Base-by-base conservation (phyloP, 495 filamentous ascomycete species). In the Haplographium delicatum region DNA sequence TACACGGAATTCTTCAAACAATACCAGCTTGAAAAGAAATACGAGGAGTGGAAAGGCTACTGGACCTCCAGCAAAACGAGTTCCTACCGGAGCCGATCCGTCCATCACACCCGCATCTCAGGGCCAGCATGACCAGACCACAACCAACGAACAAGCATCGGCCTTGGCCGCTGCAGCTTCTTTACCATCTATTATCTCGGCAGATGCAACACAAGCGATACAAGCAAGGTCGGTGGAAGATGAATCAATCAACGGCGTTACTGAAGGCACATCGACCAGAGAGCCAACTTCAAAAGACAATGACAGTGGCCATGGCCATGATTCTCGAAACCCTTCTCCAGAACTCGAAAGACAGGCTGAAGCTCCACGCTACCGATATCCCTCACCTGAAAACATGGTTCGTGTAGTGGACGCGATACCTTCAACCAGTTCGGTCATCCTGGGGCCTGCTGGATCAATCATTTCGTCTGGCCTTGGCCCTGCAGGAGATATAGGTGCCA, bases 381-480 rank as follows among this genome's bases (percentile, higher is more conserved):
- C 53, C 1, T 38, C 38, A 1, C 53, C 53, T 15, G 46, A 50
- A 15, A 46, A 44, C 20, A 45, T 44, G 7, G 26, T 18, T 9
- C 37, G 25, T 7, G 28, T 54, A 20, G 13, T 39, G 10, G 34
- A 39, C 15, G 26, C 44, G 20, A 38, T 19, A 25, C 23, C 23
- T 7, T 19, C 7, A 25, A 35, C 18, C 33, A 40, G 28, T 9
- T 22, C 23, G 10, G 45, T 13, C 18, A 33, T 31, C n/a, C 24
- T 55, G 22, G 53, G 53, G 2, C 45, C 53, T 9, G 45, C 53
- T 26, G 53, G 48, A 33, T 34, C 16, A 19, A 46, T 18, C 22
- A 30, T 6, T 15, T 20, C 34, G 9, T 18, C 33, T 8, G 42
- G 34, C 8, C 26, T 48, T 7, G 47, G 50, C 22, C 8, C 38